phyloP scores from a whole-genome alignment of 31 red algal species.

The Asparagopsis taxiformis region DNA sequence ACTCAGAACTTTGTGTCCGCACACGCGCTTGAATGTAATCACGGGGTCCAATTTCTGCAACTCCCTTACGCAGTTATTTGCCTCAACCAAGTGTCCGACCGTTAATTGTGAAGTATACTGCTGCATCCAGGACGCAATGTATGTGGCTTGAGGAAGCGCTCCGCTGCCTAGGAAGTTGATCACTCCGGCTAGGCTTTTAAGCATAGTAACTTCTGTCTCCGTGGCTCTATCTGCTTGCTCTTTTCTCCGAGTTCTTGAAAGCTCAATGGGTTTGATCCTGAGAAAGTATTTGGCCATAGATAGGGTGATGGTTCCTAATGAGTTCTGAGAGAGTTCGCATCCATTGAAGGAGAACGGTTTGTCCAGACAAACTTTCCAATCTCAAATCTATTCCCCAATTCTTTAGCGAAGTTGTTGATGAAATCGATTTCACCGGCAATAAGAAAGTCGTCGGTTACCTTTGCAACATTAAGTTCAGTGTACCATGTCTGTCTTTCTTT shows the following conservation, averaged over 20 bases:
- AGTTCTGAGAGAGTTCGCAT: slow-evolving; percentile 6
- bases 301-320: background rate
- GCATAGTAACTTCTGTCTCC: background rate
- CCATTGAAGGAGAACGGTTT: background rate
- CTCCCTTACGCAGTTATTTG: background rate
- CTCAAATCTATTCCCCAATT: background rate
- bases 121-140: background rate
- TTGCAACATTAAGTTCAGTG: slow-evolving; percentile 1
- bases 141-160: background rate
- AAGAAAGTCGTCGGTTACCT: slow-evolving; percentile 20
- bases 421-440: background rate
- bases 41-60: background rate
- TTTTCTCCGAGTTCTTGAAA: slow-evolving; percentile 1
- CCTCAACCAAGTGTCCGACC: background rate
- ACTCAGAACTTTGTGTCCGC: background rate
- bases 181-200: background rate
- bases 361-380: background rate
- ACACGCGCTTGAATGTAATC: background rate
- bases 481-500: background rate
- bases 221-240: background rate
- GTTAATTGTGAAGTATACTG: background rate
- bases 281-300: slow-evolving; percentile 15
- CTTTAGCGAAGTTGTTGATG: slow-evolving; percentile 2
- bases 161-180: background rate
- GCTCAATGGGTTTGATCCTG: slow-evolving; percentile 7